These are phyloP conservation scores for Elsinoe arachidis DNA, from an alignment of 2,329 filamentous ascomycete species.

Conservation along the genomic window DNA sequence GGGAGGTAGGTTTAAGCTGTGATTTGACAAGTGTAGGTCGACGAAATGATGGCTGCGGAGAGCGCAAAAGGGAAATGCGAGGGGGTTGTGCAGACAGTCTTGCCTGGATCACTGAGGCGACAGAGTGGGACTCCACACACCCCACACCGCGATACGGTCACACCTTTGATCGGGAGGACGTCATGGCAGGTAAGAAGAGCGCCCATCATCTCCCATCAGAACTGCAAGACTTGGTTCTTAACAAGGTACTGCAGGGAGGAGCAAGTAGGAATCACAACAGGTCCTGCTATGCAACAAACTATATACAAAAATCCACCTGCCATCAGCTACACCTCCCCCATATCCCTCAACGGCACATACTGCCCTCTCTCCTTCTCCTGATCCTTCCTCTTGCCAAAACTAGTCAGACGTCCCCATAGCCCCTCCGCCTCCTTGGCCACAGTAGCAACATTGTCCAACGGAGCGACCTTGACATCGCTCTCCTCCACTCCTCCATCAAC, in stretches of 20 bases:
- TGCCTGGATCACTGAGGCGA: background rate
- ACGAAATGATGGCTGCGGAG: too few relatives aligned
- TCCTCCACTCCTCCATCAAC: constrained; percentile 29
- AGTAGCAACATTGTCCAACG: background rate
- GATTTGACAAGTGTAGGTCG: too few relatives aligned
- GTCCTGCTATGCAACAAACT: background rate
- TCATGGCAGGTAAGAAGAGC: too few relatives aligned
- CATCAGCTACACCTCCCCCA: constrained; percentile 24
- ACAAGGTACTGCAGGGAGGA: too few relatives aligned
- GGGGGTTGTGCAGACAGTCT: too few relatives aligned
- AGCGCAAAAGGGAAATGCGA: too few relatives aligned
- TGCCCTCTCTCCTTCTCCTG: constrained; percentile 30
- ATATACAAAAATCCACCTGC: background rate
- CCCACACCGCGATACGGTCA: too few relatives aligned
- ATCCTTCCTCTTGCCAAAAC: constrained; percentile 28
- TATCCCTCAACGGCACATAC: constrained; percentile 39
- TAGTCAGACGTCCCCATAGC: background rate
- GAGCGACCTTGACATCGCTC: constrained; percentile 8
- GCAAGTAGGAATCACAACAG: background rate
- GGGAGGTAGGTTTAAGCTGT: too few relatives aligned
- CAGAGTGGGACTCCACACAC: too few relatives aligned
- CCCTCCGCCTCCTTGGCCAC: background rate
- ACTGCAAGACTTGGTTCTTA: too few relatives aligned
- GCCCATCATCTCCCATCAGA: too few relatives aligned
- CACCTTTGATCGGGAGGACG: too few relatives aligned